Base-by-base conservation (phyloP, 495 filamentous ascomycete species). In the Podospora tetraspora region DNA sequence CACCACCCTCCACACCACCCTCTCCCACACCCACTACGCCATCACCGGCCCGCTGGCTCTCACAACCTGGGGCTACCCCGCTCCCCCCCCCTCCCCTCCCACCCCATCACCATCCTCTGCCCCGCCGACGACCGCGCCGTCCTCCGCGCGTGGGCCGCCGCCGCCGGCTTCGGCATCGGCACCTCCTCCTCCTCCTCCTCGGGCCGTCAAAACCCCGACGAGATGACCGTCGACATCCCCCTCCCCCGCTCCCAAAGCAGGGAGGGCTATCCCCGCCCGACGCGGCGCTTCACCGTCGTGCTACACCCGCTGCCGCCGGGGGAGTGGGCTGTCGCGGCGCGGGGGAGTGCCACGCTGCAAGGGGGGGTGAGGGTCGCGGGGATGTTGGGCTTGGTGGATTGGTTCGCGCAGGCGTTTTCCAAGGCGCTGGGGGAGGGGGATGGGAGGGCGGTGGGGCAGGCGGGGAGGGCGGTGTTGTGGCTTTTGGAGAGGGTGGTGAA, bases 1-100 rank as follows among this genome's bases (percentile, higher is more conserved):
- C 61, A 3, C 27, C 0, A 62, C 22, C 61, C 27, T 65, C 27
- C 16, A 56, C 43, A 7, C 12, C 19, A 10, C 25, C 22, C 63
- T 65, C 63, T 57, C 43, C 19, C 63, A 65, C 52, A 65, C 63
- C 0, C 63, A 59, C 25, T 57, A 56, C 25, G 37, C 23, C 23
- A 16, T 65, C 43, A 21, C n/a, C 19, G 63, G 63, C 25, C 25
- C 7, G 56, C 24, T 25, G 2, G 63, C 63, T 24, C 63, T 65
- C 16, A 3, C 25, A 2, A 5, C 23, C 16, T 25, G 30, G 24
- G 63, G 63, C 43, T 65, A 7, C 27, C 43, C 52, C n/a, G 25
- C 16, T 25, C 24, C 23, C 25, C 52, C 19, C 16, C 32, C 6
- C 1, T 10, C 12, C 0, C 32, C 22, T 3, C 21, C 22, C 22